Base-by-base conservation (phyloP, 495 filamentous ascomycete genomes). In the Talaromyces stipitatus region DNA sequence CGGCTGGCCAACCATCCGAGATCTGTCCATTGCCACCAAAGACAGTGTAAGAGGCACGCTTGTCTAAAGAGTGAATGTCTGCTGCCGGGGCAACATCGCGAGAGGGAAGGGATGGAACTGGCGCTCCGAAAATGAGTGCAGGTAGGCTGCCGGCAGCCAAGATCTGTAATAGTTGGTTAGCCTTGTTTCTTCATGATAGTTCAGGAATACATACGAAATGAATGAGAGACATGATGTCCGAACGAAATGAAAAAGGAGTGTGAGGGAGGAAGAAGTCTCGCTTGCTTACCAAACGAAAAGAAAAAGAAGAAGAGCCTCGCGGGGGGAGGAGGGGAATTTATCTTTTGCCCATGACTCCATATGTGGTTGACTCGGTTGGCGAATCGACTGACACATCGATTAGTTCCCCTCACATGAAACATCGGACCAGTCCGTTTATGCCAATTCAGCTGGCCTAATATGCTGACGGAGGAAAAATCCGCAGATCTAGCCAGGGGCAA, bases 231-330 rank as follows among this genome's bases (percentile, higher is more conserved):
- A 55, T 55, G 54, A 55, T 55, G 54, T 20, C 38, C 27, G 18
- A 33, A 24, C 20, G 46, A 45, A 26, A 48, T 20, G 22, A 46
- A 55, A 46, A 55, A 55, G 33, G 54, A 55, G 16, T 22, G 54
- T 55, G 27, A 46, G 54, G 32, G 53, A 55, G 54, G 54, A 55
- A 55, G 54, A 55, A 55, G 54, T 28, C 54, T 55, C 54, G 54
- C 54, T 55, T 55, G 26, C 54, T 55, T 55, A 46, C 36, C 54
- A 46, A 46, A 55, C 23, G 26, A 55, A n/a, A 29, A 55, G 16
- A 45, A 27, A 14, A 45, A 29, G 23, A 29, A 55, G 33, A 46
- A 43, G 11, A 26, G 10, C 5, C 9, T 11, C 16, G 4, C 5
- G 11, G 9, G 26, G 36, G 36, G 14, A 30, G n/a, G 36, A 55